Percentiles rank a stretch among this genome's conserved stretches.
Conservation (phyloP, 164 flowering plant species). For the Santalum album region DNA sequence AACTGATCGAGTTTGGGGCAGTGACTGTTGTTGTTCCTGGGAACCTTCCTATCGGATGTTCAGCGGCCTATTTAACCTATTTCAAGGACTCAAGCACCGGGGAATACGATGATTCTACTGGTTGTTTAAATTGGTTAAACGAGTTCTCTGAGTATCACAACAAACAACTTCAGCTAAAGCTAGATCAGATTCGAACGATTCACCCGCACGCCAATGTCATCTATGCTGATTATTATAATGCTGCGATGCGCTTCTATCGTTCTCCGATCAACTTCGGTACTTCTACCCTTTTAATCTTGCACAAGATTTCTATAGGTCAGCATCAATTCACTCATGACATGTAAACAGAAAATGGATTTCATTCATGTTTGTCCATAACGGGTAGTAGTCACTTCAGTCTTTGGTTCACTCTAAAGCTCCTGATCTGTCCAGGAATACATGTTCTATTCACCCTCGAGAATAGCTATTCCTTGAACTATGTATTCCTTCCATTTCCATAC, state of each 20-base stretch:
- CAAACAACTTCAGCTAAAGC: conserved; percentile 23
- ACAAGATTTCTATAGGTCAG: too few relatives aligned
- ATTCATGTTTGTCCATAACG: too few relatives aligned
- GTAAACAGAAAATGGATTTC: too few relatives aligned
- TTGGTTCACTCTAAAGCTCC: too few relatives aligned
- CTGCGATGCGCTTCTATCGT: conserved; percentile 25
- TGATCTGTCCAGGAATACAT: too few relatives aligned
- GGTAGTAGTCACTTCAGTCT: too few relatives aligned
- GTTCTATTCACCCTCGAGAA: too few relatives aligned
- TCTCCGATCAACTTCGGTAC: conserved; percentile 34
- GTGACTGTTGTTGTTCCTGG: conserved; percentile 46
- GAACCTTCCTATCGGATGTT: conserved; percentile 51
- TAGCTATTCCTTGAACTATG: too few relatives aligned
- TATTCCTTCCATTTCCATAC: too few relatives aligned
- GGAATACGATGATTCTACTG: conserved; percentile 29
- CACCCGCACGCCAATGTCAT: conserved; percentile 39
- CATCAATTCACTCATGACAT: too few relatives aligned
- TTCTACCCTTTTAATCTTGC: neutral
- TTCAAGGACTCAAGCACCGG: conserved; percentile 18
- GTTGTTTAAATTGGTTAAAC: conserved; percentile 40
- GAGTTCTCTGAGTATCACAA: conserved; percentile 40
- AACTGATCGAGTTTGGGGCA: conserved; percentile 49
- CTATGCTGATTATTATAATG: conserved; percentile 49
- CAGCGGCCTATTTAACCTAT: conserved; percentile 28
- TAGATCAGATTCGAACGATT: conserved; percentile 23